A percentile compares a stretch with the other conserved stretches of the same genome.
Evolutionary conservation across 2,329 filamentous ascomycete genomes (phyloP).

Genomic region (Cercospora beticola): DNA sequence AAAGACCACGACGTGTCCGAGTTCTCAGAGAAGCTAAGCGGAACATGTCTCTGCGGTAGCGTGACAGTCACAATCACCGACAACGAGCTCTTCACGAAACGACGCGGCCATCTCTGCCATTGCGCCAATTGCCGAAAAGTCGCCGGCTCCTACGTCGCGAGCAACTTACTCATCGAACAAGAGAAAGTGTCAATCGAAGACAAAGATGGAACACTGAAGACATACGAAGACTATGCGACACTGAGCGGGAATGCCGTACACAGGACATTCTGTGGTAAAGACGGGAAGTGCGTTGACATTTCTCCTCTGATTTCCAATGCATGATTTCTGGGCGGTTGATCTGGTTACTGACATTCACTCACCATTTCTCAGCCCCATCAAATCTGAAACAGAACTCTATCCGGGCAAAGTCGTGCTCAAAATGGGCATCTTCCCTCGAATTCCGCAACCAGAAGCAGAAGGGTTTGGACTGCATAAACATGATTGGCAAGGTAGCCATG

Average conservation of each 20-base stretch:
- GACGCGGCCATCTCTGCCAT: conserved; percentile 51
- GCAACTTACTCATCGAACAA: conserved; percentile 45
- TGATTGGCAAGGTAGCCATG: conserved; percentile 45
- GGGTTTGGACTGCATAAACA: conserved; percentile 47
- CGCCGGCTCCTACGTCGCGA: conserved; percentile 45
- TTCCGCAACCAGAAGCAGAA: conserved; percentile 49
- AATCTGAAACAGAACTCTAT: conserved; percentile 44
- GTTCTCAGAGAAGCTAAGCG: conserved; percentile 40
- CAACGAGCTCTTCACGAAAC: conserved; percentile 47
- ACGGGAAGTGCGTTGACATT: conserved; percentile 44
- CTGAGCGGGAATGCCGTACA: conserved; percentile 48
- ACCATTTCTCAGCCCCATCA: conserved; percentile 44
- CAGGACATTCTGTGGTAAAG: conserved; percentile 48
- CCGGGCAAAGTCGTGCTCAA: conserved; percentile 51
- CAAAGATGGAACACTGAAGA: conserved; percentile 46
- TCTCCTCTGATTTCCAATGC: not conserved
- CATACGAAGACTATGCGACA: conserved; percentile 48
- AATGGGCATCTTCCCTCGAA: conserved; percentile 52
- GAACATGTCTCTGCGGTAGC: conserved; percentile 49
- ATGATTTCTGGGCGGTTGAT: not conserved
- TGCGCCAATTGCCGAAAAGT: conserved; percentile 55
- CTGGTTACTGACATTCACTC: conserved; percentile 7
- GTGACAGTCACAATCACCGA: conserved; percentile 53
- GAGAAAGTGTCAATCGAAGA: conserved; percentile 50
- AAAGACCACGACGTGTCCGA: conserved; percentile 39